Conservation (phyloP, 2,329 filamentous ascomycete species). For the Cladorrhinum sp. region DNA sequence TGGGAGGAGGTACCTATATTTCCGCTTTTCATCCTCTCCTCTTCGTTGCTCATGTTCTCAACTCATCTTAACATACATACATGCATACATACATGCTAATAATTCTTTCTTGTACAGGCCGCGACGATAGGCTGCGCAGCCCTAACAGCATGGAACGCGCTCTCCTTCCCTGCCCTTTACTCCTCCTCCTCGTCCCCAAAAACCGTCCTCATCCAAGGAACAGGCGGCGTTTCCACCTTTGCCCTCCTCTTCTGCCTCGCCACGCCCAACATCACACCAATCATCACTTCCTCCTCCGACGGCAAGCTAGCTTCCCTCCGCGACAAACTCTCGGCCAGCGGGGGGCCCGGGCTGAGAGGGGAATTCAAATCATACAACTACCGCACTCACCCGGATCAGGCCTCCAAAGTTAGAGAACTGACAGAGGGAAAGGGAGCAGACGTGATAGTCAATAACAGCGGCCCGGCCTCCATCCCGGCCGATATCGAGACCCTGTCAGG, state of each 20-base stretch:
- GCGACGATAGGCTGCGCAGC: constrained; percentile 25
- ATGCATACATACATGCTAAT: neutral
- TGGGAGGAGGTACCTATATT: constrained; percentile 27
- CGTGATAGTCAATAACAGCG: constrained; percentile 30
- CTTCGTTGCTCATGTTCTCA: neutral
- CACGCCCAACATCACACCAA: constrained; percentile 23
- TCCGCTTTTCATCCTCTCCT: too few species aligned
- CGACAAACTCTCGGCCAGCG: neutral
- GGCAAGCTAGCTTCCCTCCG: constrained; percentile 25
- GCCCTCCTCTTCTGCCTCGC: constrained; percentile 27
- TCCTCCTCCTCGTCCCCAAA: neutral
- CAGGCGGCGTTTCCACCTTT: constrained; percentile 31
- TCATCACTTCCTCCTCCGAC: constrained; percentile 32
- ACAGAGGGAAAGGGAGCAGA: constrained; percentile 29
- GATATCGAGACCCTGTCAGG: constrained; percentile 20
- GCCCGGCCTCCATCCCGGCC: constrained; percentile 22
- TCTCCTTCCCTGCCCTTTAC: constrained; percentile 2
- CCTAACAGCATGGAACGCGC: constrained; percentile 25
- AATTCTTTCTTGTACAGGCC: constrained; percentile 11
- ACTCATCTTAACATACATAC: too few species aligned
- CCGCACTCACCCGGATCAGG: constrained; percentile 19
- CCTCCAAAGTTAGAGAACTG: constrained; percentile 20
- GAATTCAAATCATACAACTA: constrained; percentile 24
- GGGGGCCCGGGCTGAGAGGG: too few species aligned
- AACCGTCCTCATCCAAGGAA: constrained; percentile 15